phyloP scores from a whole-genome alignment of 164 flowering plant species.

The Aristolochia contorta region DNA sequence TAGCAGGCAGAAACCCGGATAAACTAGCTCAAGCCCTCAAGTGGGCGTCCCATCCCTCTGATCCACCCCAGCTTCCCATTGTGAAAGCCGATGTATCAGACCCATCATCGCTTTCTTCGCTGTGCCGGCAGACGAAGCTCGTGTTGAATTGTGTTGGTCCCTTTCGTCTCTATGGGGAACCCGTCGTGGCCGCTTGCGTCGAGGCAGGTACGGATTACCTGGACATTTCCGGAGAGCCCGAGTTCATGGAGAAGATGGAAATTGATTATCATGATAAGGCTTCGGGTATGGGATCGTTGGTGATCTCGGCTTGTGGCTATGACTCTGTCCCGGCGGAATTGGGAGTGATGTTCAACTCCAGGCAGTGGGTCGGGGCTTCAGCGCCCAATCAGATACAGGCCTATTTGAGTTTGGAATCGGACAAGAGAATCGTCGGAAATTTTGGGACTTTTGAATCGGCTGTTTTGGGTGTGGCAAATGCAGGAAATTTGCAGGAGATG shows the following conservation, averaged over 20 bases:
- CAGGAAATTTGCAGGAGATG: conserved; percentile 36
- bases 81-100: conserved; percentile 49
- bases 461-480: conserved; percentile 65
- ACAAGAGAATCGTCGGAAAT: conserved; percentile 59
- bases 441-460: conserved; percentile 69
- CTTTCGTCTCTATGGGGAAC: conserved; percentile 62
- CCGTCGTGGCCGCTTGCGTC: conserved; percentile 66
- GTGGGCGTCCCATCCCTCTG: conserved; percentile 57
- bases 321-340: conserved; percentile 81
- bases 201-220: conserved; percentile 57
- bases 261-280: conserved; percentile 44
- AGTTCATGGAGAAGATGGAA: conserved; percentile 84
- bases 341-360: conserved; percentile 56
- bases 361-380: conserved; percentile 46
- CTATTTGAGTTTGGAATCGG: conserved; percentile 62
- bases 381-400: conserved; percentile 56
- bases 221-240: conserved; percentile 83
- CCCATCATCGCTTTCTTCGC: conserved; percentile 38
- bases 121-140: conserved; percentile 42
- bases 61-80: conserved; percentile 49
- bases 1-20: conserved; percentile 55
- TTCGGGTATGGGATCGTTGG: conserved; percentile 41
- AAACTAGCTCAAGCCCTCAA: conserved; percentile 35
- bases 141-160: conserved; percentile 81
- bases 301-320: conserved; percentile 76